Evolutionary conservation across 345 rosid species (phyloP), one percentile per base, ranked within the genome.

Genomic region (Corchorus olitorius): DNA sequence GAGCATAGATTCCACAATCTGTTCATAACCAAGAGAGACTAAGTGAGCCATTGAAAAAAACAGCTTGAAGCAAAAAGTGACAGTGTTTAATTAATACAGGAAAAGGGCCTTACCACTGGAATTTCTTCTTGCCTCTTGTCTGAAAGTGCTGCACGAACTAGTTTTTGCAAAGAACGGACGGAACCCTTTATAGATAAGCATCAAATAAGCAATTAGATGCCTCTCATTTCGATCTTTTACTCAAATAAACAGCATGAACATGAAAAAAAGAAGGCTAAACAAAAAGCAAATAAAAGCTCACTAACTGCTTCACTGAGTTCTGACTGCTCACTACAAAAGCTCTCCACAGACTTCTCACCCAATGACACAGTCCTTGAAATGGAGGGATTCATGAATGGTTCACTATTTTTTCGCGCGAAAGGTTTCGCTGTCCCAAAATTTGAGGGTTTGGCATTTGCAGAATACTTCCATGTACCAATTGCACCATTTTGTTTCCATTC

Each of bases 401-500:
- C 98, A 8, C 89, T 64, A 35, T 80, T 86, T 81, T 87, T 95
- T 46, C 96, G 85, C 17, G 84, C 65, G 75, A 93, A 95, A 1
- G 84, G 83, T 77, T 88, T 93, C 48, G 78, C 84, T 6, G 78
- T 78, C 22, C 76, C 85, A 11, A 80, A 80, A 35, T 76, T 41
- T 50, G 78, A 22, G 22, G 88, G 86, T 67, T 89, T 96, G 70
- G 78, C 70, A 75, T 78, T 92, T 61, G 83, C 89, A 43, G 85
- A 88, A 60, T 83, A 86, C 73, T 91, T 93, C 94, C 93, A 93
- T 0, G 86, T 74, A 63, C 98, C 97, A 65, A 73, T 74, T 54
- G 85, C 98, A 79, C 97, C 98, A 27, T 77, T 83, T 63, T 83
- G 85, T 83, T 90, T 95, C 98, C 99, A 93, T 37, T 90, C 97